Evolutionary conservation across 305 asterid genomes (phyloP).

Genomic region (Rubia tinctorum): DNA sequence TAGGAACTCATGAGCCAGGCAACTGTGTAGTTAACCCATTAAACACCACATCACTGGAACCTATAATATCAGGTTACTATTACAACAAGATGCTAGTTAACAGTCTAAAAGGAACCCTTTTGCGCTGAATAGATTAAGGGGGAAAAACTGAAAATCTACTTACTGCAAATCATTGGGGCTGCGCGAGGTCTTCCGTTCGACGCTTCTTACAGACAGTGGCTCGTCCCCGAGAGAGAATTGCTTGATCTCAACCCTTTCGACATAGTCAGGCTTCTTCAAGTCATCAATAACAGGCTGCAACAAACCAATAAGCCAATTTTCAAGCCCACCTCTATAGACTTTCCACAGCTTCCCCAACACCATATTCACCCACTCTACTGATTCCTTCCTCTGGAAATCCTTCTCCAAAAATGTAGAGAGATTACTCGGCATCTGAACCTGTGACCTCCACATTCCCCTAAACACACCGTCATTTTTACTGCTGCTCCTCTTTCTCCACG

Average conservation of each 20-base stretch:
- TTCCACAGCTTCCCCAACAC: slow-evolving; percentile 97
- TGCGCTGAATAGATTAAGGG: background rate
- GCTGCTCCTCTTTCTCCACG: slow-evolving; percentile 51
- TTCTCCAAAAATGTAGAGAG: slow-evolving; percentile 72
- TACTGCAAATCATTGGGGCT: slow-evolving; percentile 91
- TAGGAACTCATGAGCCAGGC: too few species aligned
- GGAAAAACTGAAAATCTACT: slow-evolving; percentile 29
- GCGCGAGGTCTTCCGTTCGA: slow-evolving; percentile 89
- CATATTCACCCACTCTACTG: slow-evolving; percentile 99
- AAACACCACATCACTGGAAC: background rate
- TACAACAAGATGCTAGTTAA: background rate
- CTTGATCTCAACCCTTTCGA: slow-evolving; percentile 87
- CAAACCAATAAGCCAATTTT: slow-evolving; percentile 86
- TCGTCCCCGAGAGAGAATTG: slow-evolving; percentile 92
- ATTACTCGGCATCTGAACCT: slow-evolving; percentile 51
- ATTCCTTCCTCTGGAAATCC: slow-evolving; percentile 94
- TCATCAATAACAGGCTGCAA: slow-evolving; percentile 95
- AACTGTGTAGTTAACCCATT: too few species aligned
- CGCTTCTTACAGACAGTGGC: slow-evolving; percentile 92
- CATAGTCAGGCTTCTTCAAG: slow-evolving; percentile 91
- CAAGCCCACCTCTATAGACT: slow-evolving; percentile 75
- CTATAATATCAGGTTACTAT: background rate
- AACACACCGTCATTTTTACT: slow-evolving; percentile 30
- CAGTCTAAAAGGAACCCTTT: background rate
- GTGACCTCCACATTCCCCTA: slow-evolving; percentile 29